Conservation (phyloP, 1,284 basidiomycete species). For the Mycosarcoma mackinlayi region DNA sequence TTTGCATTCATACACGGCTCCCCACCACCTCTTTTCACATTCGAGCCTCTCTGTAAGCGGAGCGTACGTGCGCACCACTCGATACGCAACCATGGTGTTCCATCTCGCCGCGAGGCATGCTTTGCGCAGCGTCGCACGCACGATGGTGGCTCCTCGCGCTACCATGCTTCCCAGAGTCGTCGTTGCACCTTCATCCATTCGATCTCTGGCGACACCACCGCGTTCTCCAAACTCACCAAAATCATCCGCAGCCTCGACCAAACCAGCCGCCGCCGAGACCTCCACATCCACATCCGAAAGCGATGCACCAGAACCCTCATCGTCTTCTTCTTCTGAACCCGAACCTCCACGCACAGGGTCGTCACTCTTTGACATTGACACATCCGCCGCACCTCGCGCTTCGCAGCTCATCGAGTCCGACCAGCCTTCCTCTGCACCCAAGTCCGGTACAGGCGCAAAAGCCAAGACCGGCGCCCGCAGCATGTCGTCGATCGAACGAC, state of each 20-base stretch:
- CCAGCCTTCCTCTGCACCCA: slow-evolving; percentile 6
- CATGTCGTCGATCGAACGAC: slow-evolving; percentile 68
- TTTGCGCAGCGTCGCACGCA: slow-evolving; percentile 16
- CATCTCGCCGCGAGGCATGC: slow-evolving; percentile 33
- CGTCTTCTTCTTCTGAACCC: neutral
- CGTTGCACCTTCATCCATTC: slow-evolving; percentile 11
- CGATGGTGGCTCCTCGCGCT: slow-evolving; percentile 5
- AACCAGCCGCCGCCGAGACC: slow-evolving; percentile 1
- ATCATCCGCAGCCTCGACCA: neutral
- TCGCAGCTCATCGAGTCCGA: slow-evolving; percentile 35
- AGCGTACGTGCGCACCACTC: too few species aligned
- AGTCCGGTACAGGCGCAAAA: slow-evolving; percentile 62
- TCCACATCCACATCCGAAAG: slow-evolving; percentile 7
- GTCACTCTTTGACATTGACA: slow-evolving; percentile 58
- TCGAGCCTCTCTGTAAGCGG: too few species aligned
- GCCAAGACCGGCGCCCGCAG: slow-evolving; percentile 63
- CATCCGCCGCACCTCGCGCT: slow-evolving; percentile 36
- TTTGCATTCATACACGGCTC: too few species aligned
- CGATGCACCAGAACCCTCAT: slow-evolving; percentile 1
- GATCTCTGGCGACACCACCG: slow-evolving; percentile 40
- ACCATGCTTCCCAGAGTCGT: slow-evolving; percentile 1
- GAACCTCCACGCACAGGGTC: slow-evolving; percentile 20
- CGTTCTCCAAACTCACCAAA: slow-evolving; percentile 3
- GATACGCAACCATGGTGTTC: slow-evolving; percentile 41
- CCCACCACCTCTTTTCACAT: too few species aligned